Percentiles rank a stretch among this genome's conserved stretches.
Conservation (phyloP, 2,329 filamentous ascomycete species). For the Biscogniauxia sp. region DNA sequence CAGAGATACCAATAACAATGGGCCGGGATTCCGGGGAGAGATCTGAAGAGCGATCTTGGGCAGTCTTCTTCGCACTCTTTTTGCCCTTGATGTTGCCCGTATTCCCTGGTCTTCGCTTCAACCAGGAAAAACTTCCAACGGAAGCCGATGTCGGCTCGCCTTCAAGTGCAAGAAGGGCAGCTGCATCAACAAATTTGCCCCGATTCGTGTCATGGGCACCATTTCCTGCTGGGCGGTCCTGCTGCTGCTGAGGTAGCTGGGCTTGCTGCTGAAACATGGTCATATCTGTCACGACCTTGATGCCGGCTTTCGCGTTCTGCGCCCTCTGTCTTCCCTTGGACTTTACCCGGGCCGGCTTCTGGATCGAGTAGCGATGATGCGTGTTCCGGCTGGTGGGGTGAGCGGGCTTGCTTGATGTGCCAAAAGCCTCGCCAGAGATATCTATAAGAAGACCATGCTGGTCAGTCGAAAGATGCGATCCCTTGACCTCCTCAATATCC, state of each 20-base stretch:
- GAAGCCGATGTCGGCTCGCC: slow-evolving; percentile 53
- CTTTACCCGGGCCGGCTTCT: slow-evolving; percentile 47
- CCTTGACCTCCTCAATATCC: slow-evolving; percentile 20
- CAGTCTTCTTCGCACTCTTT: slow-evolving; percentile 25
- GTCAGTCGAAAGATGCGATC: slow-evolving; percentile 7
- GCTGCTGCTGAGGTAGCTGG: slow-evolving; percentile 35
- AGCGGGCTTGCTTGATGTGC: slow-evolving; percentile 13
- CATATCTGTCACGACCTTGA: slow-evolving; percentile 70
- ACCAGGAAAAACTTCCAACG: slow-evolving; percentile 57
- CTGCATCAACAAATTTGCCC: slow-evolving; percentile 56
- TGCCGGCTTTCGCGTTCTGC: slow-evolving; percentile 60
- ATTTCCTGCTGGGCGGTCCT: slow-evolving; percentile 30
- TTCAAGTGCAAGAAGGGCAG: slow-evolving; percentile 58
- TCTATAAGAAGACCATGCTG: slow-evolving; percentile 24
- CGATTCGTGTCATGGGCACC: slow-evolving; percentile 24
- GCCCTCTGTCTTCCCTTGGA: slow-evolving; percentile 61
- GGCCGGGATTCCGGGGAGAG: slow-evolving; percentile 68
- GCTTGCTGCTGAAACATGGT: slow-evolving; percentile 48
- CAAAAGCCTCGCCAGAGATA: slow-evolving; percentile 17
- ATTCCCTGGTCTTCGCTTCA: slow-evolving; percentile 41
- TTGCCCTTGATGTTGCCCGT: slow-evolving; percentile 16
- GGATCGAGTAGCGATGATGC: slow-evolving; percentile 34
- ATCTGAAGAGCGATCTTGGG: slow-evolving; percentile 37
- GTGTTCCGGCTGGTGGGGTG: slow-evolving; percentile 15
- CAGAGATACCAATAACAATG: slow-evolving; percentile 69